phyloP scores from a whole-genome alignment of 148 eudicot genomes.

The Mesembryanthemum crystallinum region DNA sequence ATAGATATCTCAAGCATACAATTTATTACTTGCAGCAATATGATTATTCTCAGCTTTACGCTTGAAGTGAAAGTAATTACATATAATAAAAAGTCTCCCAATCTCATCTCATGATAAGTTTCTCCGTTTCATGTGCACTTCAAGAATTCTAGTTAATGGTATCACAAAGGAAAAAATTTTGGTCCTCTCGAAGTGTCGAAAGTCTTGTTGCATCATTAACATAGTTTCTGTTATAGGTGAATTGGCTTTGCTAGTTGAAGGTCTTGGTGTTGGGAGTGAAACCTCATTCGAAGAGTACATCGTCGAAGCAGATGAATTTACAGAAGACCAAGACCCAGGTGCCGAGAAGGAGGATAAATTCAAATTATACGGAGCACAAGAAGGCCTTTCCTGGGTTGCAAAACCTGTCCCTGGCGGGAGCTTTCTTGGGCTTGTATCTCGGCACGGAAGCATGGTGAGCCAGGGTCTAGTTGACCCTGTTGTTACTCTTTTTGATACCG shows the following conservation, averaged over 20 bases:
- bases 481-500: slow-evolving; percentile 74
- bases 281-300: slow-evolving; percentile 75
- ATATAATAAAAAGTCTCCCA: too few relatives aligned
- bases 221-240: slow-evolving; percentile 51
- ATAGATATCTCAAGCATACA: too few relatives aligned
- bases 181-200: too few relatives aligned
- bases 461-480: slow-evolving; percentile 66
- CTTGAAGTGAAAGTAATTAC: too few relatives aligned
- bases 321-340: slow-evolving; percentile 41
- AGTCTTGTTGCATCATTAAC: too few relatives aligned
- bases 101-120: too few relatives aligned
- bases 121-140: too few relatives aligned
- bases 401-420: slow-evolving; percentile 66
- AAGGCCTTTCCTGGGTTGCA: slow-evolving; percentile 71
- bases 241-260: slow-evolving; percentile 84
- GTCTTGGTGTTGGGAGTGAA: slow-evolving; percentile 76
- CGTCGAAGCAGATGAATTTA: slow-evolving; percentile 52
- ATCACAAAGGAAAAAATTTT: too few relatives aligned
- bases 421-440: slow-evolving; percentile 48
- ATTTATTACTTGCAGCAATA: too few relatives aligned
- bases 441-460: slow-evolving; percentile 62
- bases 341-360: slow-evolving; percentile 44
- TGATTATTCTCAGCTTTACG: too few relatives aligned
- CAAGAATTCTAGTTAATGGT: too few relatives aligned
- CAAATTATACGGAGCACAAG: slow-evolving; percentile 60